A percentile compares a stretch with the other conserved stretches of the same genome.
These are phyloP conservation scores for Aegilops tauschii DNA, from an alignment of 176 grass and related monocot genomes.

Conservation along the genomic window DNA sequence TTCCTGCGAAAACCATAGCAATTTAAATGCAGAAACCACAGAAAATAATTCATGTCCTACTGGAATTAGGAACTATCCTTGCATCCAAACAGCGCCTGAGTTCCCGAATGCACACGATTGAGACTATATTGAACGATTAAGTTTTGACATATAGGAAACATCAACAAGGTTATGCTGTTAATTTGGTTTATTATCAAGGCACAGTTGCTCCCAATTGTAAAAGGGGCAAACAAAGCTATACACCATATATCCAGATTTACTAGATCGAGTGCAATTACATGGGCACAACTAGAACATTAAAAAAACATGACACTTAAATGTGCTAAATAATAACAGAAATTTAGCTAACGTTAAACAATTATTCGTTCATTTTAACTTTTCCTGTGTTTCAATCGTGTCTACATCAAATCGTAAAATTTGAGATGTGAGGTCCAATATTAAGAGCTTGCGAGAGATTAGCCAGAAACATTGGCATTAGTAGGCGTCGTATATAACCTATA, in stretches of 20 bases:
- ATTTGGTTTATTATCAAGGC: background rate
- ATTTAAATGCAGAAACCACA: background rate
- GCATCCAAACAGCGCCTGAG: background rate
- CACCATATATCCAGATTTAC: background rate
- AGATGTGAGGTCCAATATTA: background rate
- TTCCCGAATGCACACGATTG: background rate
- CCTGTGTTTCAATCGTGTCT: background rate
- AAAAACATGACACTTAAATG: background rate
- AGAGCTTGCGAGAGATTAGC: background rate
- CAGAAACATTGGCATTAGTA: background rate
- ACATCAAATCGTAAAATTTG: no score
- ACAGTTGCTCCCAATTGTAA: background rate
- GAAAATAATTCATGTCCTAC: background rate
- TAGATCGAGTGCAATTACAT: background rate
- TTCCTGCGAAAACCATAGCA: background rate
- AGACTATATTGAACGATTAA: background rate
- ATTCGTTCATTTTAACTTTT: background rate
- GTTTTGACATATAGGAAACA: background rate
- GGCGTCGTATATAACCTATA: no score
- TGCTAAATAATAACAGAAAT: background rate
- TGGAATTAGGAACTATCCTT: background rate
- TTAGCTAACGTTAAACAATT: background rate
- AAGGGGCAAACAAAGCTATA: background rate
- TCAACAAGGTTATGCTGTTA: background rate
- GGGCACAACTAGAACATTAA: background rate